Percentiles rank a stretch among this genome's conserved stretches.
Evolutionary conservation across 2,329 filamentous ascomycete species (phyloP).

Genomic region (Clathrospora elynae): DNA sequence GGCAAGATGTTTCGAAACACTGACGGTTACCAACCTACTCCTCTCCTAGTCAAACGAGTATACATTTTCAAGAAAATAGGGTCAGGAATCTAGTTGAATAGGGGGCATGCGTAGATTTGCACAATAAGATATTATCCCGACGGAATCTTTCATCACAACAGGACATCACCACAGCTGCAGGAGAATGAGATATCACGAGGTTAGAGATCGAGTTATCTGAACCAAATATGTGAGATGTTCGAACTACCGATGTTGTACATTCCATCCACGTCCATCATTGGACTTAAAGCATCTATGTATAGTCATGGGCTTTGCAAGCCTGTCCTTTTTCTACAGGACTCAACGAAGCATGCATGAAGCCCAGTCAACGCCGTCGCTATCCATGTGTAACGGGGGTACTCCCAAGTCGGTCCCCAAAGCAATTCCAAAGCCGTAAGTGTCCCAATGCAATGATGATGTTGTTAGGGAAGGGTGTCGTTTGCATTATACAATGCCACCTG

Average conservation of each 20-base stretch:
- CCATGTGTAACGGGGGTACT: conserved; percentile 4
- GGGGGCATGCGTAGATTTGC: no score
- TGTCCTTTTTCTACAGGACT: background rate
- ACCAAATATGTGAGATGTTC: no score
- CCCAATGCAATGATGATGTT: conserved; percentile 25
- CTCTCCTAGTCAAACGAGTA: no score
- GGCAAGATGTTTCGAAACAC: no score
- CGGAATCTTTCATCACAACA: no score
- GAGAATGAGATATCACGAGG: no score
- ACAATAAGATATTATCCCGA: no score
- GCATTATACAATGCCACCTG: conserved; percentile 13
- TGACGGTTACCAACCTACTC: no score
- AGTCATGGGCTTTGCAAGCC: background rate
- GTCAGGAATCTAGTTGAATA: no score
- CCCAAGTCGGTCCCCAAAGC: conserved; percentile 1
- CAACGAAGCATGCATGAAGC: background rate
- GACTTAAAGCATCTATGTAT: conserved; percentile 1
- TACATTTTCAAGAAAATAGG: no score
- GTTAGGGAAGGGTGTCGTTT: conserved; percentile 10
- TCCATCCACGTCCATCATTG: background rate
- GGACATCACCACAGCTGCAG: no score
- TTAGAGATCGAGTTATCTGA: no score
- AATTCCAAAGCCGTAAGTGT: conserved; percentile 12
- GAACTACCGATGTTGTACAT: conserved; percentile 2
- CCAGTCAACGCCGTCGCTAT: conserved; percentile 19